These are phyloP conservation scores for Clitopilus passeckerianus DNA, from an alignment of 768 basidiomycete genomes.

Conservation along the genomic window DNA sequence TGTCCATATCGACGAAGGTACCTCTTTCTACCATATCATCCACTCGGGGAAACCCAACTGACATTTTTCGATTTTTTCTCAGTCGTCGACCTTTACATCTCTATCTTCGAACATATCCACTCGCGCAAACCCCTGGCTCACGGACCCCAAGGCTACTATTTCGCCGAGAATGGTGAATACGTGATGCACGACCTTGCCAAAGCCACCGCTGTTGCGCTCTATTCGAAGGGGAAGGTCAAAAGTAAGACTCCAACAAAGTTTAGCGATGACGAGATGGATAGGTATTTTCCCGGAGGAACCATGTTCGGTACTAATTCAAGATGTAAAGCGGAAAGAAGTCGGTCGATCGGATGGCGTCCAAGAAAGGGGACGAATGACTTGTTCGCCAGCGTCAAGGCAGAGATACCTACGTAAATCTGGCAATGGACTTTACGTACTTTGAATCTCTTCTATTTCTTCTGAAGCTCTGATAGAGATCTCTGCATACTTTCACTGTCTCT, in stretches of 20 bases:
- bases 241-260: constrained; percentile 39
- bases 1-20: constrained; percentile 51
- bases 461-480: no score
- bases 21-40: background rate
- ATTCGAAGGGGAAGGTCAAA: constrained; percentile 25
- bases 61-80: background rate
- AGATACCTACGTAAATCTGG: constrained; percentile 7
- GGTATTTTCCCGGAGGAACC: constrained; percentile 31
- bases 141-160: constrained; percentile 42
- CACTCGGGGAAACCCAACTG: background rate
- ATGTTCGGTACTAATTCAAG: constrained; percentile 37
- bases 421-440: no score
- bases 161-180: constrained; percentile 45
- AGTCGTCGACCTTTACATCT: constrained; percentile 42
- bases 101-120: constrained; percentile 34
- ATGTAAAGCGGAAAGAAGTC: constrained; percentile 34
- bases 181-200: constrained; percentile 26
- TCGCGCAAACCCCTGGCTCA: constrained; percentile 21
- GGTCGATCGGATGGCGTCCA: constrained; percentile 49
- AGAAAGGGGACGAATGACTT: background rate
- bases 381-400: background rate
- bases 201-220: constrained; percentile 30
- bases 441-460: no score
- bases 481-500: background rate
- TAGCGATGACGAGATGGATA: constrained; percentile 32